Evolutionary conservation across 805 yeast genomes (phyloP).

Genomic region (Suhomyces sp.): DNA sequence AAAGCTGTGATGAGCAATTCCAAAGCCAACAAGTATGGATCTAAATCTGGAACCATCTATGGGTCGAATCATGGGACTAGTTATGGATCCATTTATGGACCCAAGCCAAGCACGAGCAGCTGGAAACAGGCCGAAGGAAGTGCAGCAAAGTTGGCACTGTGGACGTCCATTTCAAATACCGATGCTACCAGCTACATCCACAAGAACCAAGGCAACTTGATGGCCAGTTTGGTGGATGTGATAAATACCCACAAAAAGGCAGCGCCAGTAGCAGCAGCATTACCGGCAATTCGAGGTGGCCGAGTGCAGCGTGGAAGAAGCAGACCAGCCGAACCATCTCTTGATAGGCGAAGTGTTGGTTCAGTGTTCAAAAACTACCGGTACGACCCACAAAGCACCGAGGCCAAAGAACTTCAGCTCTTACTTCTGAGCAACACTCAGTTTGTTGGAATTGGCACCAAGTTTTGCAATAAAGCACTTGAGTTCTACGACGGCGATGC

Average conservation of each 20-base stretch:
- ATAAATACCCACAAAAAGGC: constrained; percentile 16
- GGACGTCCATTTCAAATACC: constrained; percentile 2
- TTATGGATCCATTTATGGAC: not conserved
- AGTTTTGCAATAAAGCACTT: constrained; percentile 39
- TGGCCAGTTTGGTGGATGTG: constrained; percentile 36
- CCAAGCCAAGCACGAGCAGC: not conserved
- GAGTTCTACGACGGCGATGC: constrained; percentile 46
- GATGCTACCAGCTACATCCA: constrained; percentile 21
- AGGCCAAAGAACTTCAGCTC: constrained; percentile 30
- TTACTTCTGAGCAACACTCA: constrained; percentile 22
- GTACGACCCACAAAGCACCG: constrained; percentile 9
- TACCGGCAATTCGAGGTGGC: constrained; percentile 18
- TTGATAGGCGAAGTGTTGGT: not conserved
- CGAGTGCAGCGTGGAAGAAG: constrained; percentile 32
- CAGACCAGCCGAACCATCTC: constrained; percentile 1
- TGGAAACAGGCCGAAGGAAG: constrained; percentile 14
- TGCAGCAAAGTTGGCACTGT: constrained; percentile 14
- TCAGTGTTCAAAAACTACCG: not conserved
- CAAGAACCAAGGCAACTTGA: constrained; percentile 23
- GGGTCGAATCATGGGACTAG: not conserved
- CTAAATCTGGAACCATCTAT: not conserved
- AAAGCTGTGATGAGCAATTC: not conserved
- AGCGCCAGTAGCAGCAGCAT: constrained; percentile 2
- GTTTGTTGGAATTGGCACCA: constrained; percentile 34
- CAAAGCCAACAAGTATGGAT: not conserved